A percentile compares a stretch with the other conserved stretches of the same genome.
Evolutionary conservation across 2,329 filamentous ascomycete genomes (phyloP).

Genomic region (Sarocladiaceae sp.): DNA sequence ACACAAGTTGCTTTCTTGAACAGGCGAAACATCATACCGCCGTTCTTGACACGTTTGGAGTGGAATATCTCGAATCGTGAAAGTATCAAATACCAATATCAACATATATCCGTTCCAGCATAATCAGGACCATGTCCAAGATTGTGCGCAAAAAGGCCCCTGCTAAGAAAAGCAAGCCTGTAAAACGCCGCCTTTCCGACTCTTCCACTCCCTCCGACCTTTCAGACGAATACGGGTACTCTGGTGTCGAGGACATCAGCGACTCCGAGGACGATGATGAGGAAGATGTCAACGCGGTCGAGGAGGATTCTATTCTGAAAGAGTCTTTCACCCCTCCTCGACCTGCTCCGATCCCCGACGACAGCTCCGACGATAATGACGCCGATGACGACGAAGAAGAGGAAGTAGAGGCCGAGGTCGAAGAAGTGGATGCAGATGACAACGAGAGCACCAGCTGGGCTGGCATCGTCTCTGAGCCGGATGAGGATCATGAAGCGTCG

Average conservation of each 20-base stretch:
- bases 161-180: slow-evolving; percentile 17
- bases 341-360: slow-evolving; percentile 44
- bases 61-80: background rate
- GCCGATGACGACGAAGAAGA: slow-evolving; percentile 30
- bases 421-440: slow-evolving; percentile 32
- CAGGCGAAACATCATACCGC: background rate
- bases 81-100: background rate
- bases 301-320: slow-evolving; percentile 68
- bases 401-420: slow-evolving; percentile 33
- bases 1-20: background rate
- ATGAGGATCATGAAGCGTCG: slow-evolving; percentile 39
- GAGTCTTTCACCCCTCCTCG: slow-evolving; percentile 31
- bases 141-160: slow-evolving; percentile 6
- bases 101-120: background rate
- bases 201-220: slow-evolving; percentile 54
- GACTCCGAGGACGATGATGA: slow-evolving; percentile 77
- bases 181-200: slow-evolving; percentile 44
- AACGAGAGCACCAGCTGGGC: slow-evolving; percentile 49
- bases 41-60: background rate
- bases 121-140: background rate
- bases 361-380: slow-evolving; percentile 30
- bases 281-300: slow-evolving; percentile 70
- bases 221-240: slow-evolving; percentile 69
- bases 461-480: slow-evolving; percentile 46
- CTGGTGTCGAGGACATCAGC: slow-evolving; percentile 72